A percentile compares a stretch with the other conserved stretches of the same genome.
phyloP scores from a whole-genome alignment of 176 grass and related monocot genomes.

The Carex parvula region DNA sequence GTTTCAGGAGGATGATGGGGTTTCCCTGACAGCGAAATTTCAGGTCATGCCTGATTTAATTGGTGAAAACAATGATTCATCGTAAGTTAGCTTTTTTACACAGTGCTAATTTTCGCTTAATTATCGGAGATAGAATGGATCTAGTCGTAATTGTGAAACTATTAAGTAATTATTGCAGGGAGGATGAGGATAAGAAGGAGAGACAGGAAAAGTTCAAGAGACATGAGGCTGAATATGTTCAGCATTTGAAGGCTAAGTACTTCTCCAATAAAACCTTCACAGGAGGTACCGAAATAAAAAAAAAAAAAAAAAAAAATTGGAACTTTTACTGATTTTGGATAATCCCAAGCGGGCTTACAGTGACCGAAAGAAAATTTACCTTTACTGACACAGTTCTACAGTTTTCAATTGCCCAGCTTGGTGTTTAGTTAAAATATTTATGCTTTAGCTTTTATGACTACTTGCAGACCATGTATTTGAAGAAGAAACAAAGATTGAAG shows the following conservation, averaged over 20 bases:
- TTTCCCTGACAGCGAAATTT: neutral
- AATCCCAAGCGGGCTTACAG: neutral
- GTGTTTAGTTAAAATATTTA: constrained; percentile 1
- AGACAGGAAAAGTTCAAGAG: constrained; percentile 25
- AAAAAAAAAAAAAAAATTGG: neutral
- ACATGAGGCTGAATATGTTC: constrained; percentile 52
- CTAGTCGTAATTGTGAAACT: neutral
- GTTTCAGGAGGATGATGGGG: constrained; percentile 22
- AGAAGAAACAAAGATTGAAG: constrained; percentile 44
- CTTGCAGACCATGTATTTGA: constrained; percentile 62
- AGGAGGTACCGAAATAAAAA: constrained; percentile 33
- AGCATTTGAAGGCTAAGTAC: constrained; percentile 57
- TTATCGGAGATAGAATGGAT: neutral
- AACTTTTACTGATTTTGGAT: neutral
- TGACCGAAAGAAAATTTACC: neutral
- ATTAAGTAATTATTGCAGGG: neutral
- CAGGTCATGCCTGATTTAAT: constrained; percentile 3
- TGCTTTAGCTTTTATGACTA: neutral
- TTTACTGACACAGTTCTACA: neutral
- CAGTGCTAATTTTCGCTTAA: constrained; percentile 8
- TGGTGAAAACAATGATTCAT: constrained; percentile 6
- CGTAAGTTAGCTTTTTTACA: neutral
- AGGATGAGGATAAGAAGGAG: constrained; percentile 23
- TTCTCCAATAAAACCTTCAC: constrained; percentile 62
- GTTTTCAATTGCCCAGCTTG: neutral